Conservation (phyloP, 106 monocot genomes). For the Dendrobium catenatum region DNA sequence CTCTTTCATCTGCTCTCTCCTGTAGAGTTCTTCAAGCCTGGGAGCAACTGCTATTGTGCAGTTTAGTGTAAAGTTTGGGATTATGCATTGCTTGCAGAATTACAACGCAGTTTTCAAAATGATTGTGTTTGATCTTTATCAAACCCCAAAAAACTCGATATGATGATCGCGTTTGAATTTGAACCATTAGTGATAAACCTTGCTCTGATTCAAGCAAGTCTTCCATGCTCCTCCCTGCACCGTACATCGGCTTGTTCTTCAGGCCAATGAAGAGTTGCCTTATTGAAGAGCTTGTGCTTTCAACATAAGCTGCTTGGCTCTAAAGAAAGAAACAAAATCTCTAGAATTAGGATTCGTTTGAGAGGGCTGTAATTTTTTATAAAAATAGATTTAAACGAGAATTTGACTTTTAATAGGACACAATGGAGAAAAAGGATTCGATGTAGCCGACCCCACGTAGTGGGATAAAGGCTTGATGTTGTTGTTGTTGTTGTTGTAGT, state of each 20-base stretch:
- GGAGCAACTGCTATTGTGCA: conserved; percentile 27
- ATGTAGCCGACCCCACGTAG: too few species aligned
- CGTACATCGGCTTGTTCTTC: conserved; percentile 56
- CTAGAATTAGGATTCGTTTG: not conserved
- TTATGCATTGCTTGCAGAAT: conserved; percentile 22
- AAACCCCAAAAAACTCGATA: conserved; percentile 44
- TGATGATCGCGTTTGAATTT: conserved; percentile 20
- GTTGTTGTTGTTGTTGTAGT: too few species aligned
- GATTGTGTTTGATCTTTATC: conserved; percentile 29
- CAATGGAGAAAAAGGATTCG: too few species aligned
- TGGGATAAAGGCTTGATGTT: too few species aligned
- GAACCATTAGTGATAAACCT: conserved; percentile 37
- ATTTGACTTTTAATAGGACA: too few species aligned
- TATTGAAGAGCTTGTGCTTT: conserved; percentile 9
- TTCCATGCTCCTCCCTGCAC: conserved; percentile 67
- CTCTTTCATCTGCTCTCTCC: not conserved
- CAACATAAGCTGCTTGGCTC: conserved; percentile 22
- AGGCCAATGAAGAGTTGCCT: conserved; percentile 21
- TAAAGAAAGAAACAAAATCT: not conserved
- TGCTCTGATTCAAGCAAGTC: conserved; percentile 51
- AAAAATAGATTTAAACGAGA: too few species aligned
- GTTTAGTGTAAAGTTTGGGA: not conserved
- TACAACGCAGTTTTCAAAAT: conserved; percentile 33
- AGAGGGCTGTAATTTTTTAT: too few species aligned
- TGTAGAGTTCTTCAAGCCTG: conserved; percentile 16